Base-by-base conservation (phyloP, 306 rosid genomes). In the Trichosanthes truncata region DNA sequence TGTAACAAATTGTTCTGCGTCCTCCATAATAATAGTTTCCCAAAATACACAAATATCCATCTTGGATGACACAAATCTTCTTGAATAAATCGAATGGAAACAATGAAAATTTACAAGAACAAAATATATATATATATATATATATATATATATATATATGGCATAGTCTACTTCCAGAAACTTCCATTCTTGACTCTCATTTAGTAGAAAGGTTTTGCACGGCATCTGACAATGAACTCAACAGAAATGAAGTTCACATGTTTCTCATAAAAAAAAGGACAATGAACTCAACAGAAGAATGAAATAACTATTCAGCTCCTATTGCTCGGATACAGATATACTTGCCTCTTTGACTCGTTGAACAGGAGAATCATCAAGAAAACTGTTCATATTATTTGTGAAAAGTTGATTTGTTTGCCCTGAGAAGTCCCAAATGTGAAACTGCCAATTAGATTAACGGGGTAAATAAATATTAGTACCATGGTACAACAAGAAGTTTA, bases 351-450 rank as follows among this genome's bases (percentile, higher is more conserved):
- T 85, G 66, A 83, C 82, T 66, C 72, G 81, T 76, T 82, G 90
- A 83, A 83, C 79, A 65, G 85, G 51, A 80, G 89, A 81, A 83
- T 84, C 90, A 23, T 78, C 82, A 29, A 85, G 83, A 81, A 84
- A 75, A 77, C 84, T 81, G 66, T 78, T 76, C 77, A 82, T 82
- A 66, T 81, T 86, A 74, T 94, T 82, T 75, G 83, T 38, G 73
- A 94, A 85, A 80, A 92, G 80, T 53, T 90, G 89, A 45, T 87
- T 86, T 79, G 93, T 92, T 89, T 89, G 89, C 84, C 97, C 96
- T 15, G 98, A 92, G 87, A 94, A 89, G 88, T 92, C 98, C 98
- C 96, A 94, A 89, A 94, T 90, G 74, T 86, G 92, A 85, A 92
- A 78, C 98, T 92, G 96, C 83, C 65, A 85, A 80, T 79, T 81